A percentile compares a stretch with the other conserved stretches of the same genome.
These are phyloP conservation scores for Colletotrichum scovillei DNA, from an alignment of 2,329 filamentous ascomycete species.

Conservation along the genomic window DNA sequence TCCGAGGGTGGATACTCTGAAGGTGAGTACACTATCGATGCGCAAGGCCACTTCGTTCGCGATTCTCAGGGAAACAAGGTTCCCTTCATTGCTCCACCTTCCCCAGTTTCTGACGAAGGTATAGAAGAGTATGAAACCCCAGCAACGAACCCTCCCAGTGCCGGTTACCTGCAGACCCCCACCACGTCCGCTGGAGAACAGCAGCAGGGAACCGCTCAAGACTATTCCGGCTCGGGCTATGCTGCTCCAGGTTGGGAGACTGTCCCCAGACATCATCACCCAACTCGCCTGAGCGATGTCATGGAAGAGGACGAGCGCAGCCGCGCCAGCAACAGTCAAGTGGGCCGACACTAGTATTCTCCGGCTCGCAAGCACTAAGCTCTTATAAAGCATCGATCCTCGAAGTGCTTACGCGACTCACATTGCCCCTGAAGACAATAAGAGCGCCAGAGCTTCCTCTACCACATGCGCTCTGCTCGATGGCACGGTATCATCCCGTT, in stretches of 20 bases:
- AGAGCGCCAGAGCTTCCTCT: background rate
- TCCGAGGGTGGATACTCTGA: conserved; percentile 75
- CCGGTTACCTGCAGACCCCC: conserved; percentile 41
- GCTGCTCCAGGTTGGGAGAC: conserved; percentile 79
- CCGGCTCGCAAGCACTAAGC: background rate
- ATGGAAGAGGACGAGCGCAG: conserved; percentile 86
- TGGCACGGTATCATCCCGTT: background rate
- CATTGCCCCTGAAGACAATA: background rate
- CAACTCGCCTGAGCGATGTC: conserved; percentile 88
- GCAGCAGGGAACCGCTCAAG: conserved; percentile 46
- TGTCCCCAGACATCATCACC: conserved; percentile 86
- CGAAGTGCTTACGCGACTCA: background rate
- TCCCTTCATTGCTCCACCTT: conserved; percentile 58
- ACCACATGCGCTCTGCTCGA: background rate
- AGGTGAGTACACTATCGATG: conserved; percentile 78
- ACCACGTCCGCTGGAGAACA: conserved; percentile 50
- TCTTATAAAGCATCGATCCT: background rate
- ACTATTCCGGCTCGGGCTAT: conserved; percentile 76
- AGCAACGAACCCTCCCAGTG: conserved; percentile 52
- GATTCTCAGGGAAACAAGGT: conserved; percentile 72
- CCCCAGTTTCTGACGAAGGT: conserved; percentile 62
- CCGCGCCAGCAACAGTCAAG: conserved; percentile 76
- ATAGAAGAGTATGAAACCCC: conserved; percentile 70
- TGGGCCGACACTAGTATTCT: conserved; percentile 27
- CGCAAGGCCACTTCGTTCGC: conserved; percentile 68